These are phyloP conservation scores for Aspergillus sclerotioniger DNA, from an alignment of 495 filamentous ascomycete genomes.

Conservation along the genomic window DNA sequence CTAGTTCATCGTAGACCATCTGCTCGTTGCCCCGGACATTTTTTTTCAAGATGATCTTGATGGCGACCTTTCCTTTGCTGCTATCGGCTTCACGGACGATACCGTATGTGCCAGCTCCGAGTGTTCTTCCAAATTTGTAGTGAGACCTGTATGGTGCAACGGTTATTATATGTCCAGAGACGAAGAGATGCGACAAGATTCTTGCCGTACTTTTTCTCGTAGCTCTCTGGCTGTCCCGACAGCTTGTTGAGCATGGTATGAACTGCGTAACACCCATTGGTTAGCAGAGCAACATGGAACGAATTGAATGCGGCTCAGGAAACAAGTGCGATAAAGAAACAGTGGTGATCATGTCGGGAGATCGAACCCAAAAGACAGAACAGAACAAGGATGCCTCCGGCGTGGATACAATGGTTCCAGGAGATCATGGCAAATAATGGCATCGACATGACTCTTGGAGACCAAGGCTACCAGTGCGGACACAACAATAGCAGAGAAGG, in stretches of 20 bases:
- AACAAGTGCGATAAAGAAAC: not conserved
- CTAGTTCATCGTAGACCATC: conserved; percentile 98
- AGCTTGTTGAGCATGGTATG: conserved; percentile 95
- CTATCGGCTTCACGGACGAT: conserved; percentile 92
- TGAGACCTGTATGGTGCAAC: conserved; percentile 55
- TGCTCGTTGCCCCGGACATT: conserved; percentile 96
- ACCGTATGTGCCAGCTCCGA: conserved; percentile 97
- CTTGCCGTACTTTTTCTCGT: conserved; percentile 84
- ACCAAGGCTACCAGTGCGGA: conserved; percentile 10
- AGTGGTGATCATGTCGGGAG: not conserved
- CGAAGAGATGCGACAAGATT: not conserved
- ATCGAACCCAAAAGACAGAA: conserved; percentile 5
- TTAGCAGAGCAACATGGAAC: too few species aligned
- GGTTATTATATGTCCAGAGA: conserved; percentile 10
- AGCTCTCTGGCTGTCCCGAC: conserved; percentile 94
- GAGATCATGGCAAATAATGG: not conserved
- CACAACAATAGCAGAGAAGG: not conserved
- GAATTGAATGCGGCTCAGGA: too few species aligned
- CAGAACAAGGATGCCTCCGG: conserved; percentile 1
- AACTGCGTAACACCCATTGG: conserved; percentile 50
- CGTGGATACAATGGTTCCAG: not conserved
- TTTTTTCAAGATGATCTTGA: conserved; percentile 99
- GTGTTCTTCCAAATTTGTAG: conserved; percentile 88
- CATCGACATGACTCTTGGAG: not conserved
- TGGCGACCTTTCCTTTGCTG: conserved; percentile 79